Percentiles rank a stretch among this genome's conserved stretches.
These are phyloP conservation scores for Salix exigua DNA, from an alignment of 345 rosid species.

Conservation along the genomic window DNA sequence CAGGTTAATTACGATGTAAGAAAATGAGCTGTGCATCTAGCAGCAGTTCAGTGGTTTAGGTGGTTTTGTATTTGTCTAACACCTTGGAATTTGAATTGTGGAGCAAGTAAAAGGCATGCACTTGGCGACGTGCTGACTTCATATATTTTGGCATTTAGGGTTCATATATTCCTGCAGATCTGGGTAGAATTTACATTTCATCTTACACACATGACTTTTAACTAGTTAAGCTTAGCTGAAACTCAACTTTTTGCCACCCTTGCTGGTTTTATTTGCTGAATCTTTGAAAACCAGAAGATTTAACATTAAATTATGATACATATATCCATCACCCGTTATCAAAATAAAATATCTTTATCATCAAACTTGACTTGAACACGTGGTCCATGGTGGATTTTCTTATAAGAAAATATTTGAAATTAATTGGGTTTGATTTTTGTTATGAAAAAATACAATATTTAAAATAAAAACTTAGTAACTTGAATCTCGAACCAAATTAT, in stretches of 20 bases:
- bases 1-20: neutral
- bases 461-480: too few relatives aligned
- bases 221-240: neutral
- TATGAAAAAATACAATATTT: too few relatives aligned
- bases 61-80: neutral
- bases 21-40: neutral
- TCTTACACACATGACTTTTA: slow-evolving; percentile 1
- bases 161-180: neutral
- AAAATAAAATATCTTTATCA: too few relatives aligned
- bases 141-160: neutral
- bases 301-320: neutral
- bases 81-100: neutral
- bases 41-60: neutral
- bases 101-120: neutral
- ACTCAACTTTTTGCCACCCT: neutral
- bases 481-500: too few relatives aligned
- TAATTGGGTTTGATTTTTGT: too few relatives aligned
- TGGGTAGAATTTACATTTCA: neutral
- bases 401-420: too few relatives aligned
- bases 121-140: neutral
- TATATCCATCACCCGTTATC: neutral
- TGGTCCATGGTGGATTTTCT: too few relatives aligned
- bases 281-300: neutral
- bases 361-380: too few relatives aligned
- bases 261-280: neutral